A percentile compares a stretch with the other conserved stretches of the same genome.
Conservation (phyloP, 345 rosid genomes). For the Hypericum perforatum region DNA sequence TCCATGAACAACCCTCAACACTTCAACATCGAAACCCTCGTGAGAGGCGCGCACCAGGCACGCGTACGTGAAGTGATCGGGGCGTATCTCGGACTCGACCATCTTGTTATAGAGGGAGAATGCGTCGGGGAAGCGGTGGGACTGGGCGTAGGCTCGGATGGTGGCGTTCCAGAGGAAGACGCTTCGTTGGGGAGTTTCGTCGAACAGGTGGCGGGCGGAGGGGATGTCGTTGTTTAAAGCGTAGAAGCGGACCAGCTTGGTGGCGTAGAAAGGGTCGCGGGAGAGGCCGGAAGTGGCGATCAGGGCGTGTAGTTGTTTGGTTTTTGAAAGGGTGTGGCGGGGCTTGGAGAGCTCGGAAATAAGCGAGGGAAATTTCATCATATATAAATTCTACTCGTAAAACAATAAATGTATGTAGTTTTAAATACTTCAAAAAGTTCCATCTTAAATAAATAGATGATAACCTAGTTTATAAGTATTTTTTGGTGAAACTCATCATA, state of each 20-base stretch:
- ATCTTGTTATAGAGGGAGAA: constrained; percentile 33
- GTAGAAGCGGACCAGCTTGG: constrained; percentile 42
- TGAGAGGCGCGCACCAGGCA: constrained; percentile 53
- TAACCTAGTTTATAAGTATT: too few relatives aligned
- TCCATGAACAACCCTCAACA: constrained; percentile 51
- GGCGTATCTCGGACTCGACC: constrained; percentile 38
- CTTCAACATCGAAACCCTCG: constrained; percentile 35
- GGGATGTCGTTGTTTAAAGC: constrained; percentile 35
- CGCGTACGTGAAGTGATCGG: constrained; percentile 68
- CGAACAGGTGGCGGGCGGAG: constrained; percentile 65
- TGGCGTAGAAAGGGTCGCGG: constrained; percentile 58
- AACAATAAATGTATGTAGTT: too few relatives aligned
- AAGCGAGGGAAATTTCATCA: constrained; percentile 26
- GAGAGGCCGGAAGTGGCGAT: constrained; percentile 39
- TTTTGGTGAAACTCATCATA: too few relatives aligned
- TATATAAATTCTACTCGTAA: too few relatives aligned
- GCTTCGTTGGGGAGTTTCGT: constrained; percentile 51
- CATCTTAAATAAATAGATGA: too few relatives aligned
- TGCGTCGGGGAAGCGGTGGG: constrained; percentile 23
- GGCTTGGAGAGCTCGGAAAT: constrained; percentile 39
- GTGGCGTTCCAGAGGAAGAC: constrained; percentile 81
- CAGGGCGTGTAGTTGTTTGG: constrained; percentile 57
- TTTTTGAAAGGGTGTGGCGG: constrained; percentile 37
- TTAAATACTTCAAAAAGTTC: too few relatives aligned
- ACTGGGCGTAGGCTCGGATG: constrained; percentile 61